A percentile compares a stretch with the other conserved stretches of the same genome.
These are phyloP conservation scores for Penicillium arizonense DNA, from an alignment of 495 filamentous ascomycete genomes.

Conservation along the genomic window DNA sequence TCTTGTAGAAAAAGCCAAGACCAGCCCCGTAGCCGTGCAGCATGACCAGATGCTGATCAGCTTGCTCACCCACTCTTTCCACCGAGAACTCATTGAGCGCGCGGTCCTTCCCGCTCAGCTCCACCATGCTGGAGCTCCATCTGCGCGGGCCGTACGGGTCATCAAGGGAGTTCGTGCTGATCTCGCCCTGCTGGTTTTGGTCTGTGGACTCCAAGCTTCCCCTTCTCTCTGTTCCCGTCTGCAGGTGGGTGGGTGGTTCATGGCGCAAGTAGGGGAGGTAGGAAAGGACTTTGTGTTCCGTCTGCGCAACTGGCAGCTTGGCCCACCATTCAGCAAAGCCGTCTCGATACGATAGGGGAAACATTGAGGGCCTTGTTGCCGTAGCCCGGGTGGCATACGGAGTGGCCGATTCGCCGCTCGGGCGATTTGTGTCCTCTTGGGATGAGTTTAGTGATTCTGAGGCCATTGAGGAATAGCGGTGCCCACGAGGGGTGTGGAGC, in stretches of 20 bases:
- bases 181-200: constrained; percentile 36
- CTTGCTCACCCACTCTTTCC: constrained; percentile 73
- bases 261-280: constrained; percentile 82
- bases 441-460: constrained; percentile 39
- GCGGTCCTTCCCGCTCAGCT: constrained; percentile 79
- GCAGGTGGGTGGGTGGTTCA: constrained; percentile 66
- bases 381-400: constrained; percentile 43
- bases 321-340: constrained; percentile 86
- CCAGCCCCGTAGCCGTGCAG: constrained; percentile 96
- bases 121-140: constrained; percentile 84
- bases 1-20: constrained; percentile 95
- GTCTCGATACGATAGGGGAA: constrained; percentile 88
- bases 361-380: constrained; percentile 47
- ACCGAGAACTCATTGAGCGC: constrained; percentile 91
- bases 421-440: constrained; percentile 25
- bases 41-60: constrained; percentile 89
- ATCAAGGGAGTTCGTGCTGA: constrained; percentile 46
- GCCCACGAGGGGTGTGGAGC: neutral
- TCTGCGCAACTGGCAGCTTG: constrained; percentile 43
- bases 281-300: constrained; percentile 83
- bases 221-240: constrained; percentile 55
- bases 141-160: constrained; percentile 85
- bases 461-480: constrained; percentile 36
- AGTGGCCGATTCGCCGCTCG: constrained; percentile 32
- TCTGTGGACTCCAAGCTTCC: constrained; percentile 41